Evolutionary conservation across 768 basidiomycete species (phyloP).

Genomic region (Tulasnella sp.): DNA sequence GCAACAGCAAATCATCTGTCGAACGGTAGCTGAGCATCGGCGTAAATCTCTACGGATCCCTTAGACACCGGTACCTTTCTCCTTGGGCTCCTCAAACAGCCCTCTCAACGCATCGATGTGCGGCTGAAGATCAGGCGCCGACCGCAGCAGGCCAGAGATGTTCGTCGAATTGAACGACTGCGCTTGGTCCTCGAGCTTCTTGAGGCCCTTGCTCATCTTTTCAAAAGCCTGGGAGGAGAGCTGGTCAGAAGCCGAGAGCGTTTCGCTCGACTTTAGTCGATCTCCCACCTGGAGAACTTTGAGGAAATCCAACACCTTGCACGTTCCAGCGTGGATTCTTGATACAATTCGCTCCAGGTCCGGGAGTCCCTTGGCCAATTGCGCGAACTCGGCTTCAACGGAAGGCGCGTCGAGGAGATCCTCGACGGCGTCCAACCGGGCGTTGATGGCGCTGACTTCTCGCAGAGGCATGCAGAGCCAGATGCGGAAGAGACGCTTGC

Average conservation of each 20-base stretch:
- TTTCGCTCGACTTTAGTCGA: no score
- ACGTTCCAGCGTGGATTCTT: slow-evolving; percentile 90
- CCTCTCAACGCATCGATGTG: slow-evolving; percentile 72
- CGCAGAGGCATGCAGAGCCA: slow-evolving; percentile 95
- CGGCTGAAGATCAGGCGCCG: slow-evolving; percentile 76
- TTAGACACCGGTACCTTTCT: slow-evolving; percentile 40
- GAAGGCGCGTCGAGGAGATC: slow-evolving; percentile 81
- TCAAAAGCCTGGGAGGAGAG: slow-evolving; percentile 64
- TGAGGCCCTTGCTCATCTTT: slow-evolving; percentile 68
- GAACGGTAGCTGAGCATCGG: background rate
- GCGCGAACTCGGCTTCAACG: slow-evolving; percentile 75
- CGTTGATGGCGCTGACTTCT: slow-evolving; percentile 81
- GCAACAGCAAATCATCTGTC: slow-evolving; percentile 64
- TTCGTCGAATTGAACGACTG: slow-evolving; percentile 77
- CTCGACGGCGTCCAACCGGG: slow-evolving; percentile 90
- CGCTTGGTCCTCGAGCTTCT: slow-evolving; percentile 62
- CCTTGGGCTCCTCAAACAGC: slow-evolving; percentile 68
- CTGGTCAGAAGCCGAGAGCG: slow-evolving; percentile 29
- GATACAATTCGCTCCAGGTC: slow-evolving; percentile 94
- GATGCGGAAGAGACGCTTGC: slow-evolving; percentile 93
- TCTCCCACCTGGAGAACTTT: slow-evolving; percentile 76
- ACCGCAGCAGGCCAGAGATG: slow-evolving; percentile 71
- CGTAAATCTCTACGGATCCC: no score
- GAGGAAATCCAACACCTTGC: slow-evolving; percentile 83
- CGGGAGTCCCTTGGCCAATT: slow-evolving; percentile 78